Base-by-base conservation (phyloP, 2,329 filamentous ascomycete species). In the Phaeosphaeria sp. region DNA sequence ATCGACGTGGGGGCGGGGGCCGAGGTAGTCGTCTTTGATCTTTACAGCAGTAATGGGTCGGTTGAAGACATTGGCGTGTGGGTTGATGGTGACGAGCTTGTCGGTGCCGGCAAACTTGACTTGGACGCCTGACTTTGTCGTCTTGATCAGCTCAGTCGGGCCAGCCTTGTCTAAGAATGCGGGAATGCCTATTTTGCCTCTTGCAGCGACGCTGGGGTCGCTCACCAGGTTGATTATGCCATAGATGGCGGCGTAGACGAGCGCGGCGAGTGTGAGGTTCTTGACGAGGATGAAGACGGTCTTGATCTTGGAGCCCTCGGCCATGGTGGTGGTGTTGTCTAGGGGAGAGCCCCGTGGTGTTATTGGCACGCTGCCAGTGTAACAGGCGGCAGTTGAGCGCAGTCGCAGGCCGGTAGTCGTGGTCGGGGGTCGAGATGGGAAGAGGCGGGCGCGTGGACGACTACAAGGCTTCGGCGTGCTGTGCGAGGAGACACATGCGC, bases 11-110 rank as follows among this genome's bases (percentile, higher is more conserved):
- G 83, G 83, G 48, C 84, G 77, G 33, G 77, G 74, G 3, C 83
- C 83, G 56, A 84, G 67, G 64, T 80, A 86, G 64, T 83, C 82
- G 68, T 86, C 84, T 64, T 81, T 82, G 49, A 78, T 74, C 42
- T 78, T 73, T 51, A 84, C 82, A 24, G 82, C 78, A 60, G 79
- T 83, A 57, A 80, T 75, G 8, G 83, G 83, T 47, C 83, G 76
- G 63, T 85, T 83, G 72, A 83, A 84, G 73, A 83, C 82, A 73
- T 84, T 84, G 61, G 81, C 82, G 68, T 83, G 74, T 11, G 79
- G 78, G 60, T 83, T 83, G 68, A 83, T 82, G 53, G 79, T 82
- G 59, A 80, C 73, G 24, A 74, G 73, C 63, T 75, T 77, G 59
- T 74, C 64, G 58, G 77, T 72, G 57, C 78, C 75, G 42, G 77